Percentiles rank a stretch among this genome's conserved stretches.
phyloP scores from a whole-genome alignment of 768 basidiomycete species.

The Nevesoporus exiguus region DNA sequence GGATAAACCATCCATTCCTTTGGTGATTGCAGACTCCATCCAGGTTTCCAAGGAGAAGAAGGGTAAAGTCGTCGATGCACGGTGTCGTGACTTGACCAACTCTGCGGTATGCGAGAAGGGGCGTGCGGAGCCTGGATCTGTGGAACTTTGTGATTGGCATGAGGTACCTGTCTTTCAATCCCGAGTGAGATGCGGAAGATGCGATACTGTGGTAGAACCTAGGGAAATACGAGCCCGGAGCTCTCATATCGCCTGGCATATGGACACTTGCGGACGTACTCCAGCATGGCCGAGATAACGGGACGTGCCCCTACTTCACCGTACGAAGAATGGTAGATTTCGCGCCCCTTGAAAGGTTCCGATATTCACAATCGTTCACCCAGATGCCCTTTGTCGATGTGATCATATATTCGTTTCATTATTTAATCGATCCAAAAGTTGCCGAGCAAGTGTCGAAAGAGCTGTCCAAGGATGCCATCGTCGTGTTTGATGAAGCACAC shows the following conservation, averaged over 20 bases:
- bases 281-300: conserved; percentile 80
- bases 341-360: not conserved
- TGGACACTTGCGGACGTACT: conserved; percentile 94
- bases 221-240: conserved; percentile 76
- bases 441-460: conserved; percentile 99
- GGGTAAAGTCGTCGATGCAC: conserved; percentile 93
- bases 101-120: conserved; percentile 79
- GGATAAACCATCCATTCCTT: not conserved
- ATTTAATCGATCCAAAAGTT: conserved; percentile 96
- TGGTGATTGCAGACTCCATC: not conserved
- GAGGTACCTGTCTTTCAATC: conserved; percentile 57
- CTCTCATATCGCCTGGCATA: conserved; percentile 78
- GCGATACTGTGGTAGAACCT: conserved; percentile 56
- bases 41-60: conserved; percentile 98
- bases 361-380: not conserved
- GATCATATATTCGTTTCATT: conserved; percentile 99
- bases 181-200: not conserved
- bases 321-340: conserved; percentile 88
- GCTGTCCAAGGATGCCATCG: conserved; percentile 95
- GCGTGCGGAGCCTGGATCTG: conserved; percentile 81
- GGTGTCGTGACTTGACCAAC: conserved; percentile 93
- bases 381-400: conserved; percentile 96
- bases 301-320: conserved; percentile 92
- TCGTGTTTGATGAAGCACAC: conserved; percentile 99
- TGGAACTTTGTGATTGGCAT: conserved; percentile 91